These are phyloP conservation scores for Astraeus odoratus DNA, from an alignment of 768 basidiomycete species.

Conservation along the genomic window DNA sequence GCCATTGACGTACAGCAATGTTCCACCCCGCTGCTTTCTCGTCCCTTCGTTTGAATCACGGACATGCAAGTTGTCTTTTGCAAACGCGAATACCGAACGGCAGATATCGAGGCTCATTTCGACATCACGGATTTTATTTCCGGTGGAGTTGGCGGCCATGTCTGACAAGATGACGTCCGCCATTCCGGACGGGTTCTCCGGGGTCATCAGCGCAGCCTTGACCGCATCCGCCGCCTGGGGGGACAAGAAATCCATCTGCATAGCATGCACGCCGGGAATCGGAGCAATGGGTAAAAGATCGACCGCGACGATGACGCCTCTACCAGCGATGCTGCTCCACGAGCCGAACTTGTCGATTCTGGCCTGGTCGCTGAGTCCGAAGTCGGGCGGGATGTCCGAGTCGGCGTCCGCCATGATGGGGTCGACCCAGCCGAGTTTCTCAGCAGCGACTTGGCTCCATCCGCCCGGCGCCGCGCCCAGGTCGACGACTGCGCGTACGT, in stretches of 20 bases:
- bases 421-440: conserved; percentile 47
- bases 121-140: conserved; percentile 59
- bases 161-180: conserved; percentile 84
- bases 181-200: conserved; percentile 31
- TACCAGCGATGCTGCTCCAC: conserved; percentile 22
- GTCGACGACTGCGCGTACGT: conserved; percentile 68
- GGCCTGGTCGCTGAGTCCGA: not conserved
- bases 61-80: conserved; percentile 43
- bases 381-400: not conserved
- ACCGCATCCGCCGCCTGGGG: conserved; percentile 42
- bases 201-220: conserved; percentile 27
- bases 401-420: conserved; percentile 1
- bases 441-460: conserved; percentile 83
- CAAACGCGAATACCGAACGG: conserved; percentile 65
- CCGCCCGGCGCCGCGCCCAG: conserved; percentile 91
- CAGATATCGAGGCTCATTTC: conserved; percentile 68
- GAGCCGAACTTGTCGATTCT: not conserved
- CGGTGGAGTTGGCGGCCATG: conserved; percentile 83
- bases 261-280: conserved; percentile 62
- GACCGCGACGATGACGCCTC: conserved; percentile 59
- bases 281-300: conserved; percentile 71
- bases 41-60: conserved; percentile 35
- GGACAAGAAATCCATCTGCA: conserved; percentile 77
- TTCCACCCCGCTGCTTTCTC: conserved; percentile 35
- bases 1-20: conserved; percentile 43